Base-by-base conservation (phyloP, 1,284 basidiomycete genomes). In the Cystobasidium sp. region DNA sequence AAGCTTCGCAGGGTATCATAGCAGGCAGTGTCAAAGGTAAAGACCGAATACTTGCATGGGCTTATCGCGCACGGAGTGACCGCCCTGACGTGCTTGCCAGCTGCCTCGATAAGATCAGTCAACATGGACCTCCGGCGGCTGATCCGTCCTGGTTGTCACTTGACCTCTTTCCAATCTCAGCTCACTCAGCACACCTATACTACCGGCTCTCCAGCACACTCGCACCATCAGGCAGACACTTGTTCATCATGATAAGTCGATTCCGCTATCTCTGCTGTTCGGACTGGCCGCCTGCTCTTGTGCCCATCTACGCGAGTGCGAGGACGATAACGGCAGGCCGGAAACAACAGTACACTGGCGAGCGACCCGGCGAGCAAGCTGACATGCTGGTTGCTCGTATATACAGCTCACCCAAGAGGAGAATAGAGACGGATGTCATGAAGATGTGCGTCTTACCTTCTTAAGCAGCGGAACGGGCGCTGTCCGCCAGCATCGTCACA, bases 351-450 rank as follows among this genome's bases (percentile, higher is more conserved):
- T 49, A 53, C 10, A 51, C 6, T 3, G 14, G 39, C 12, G 14
- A 37, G 1, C 43, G 9, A 56, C 3, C 10, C 3, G n/a, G 2
- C 24, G 3, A 24, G 49, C 8, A n/a, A 52, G 39, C 52, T 56
- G 66, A 55, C 52, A 55, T 49, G 51, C 18, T 51, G 18, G n/a
- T 47, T 62, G 20, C 39, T 47, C 43, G 65, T 66, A 53, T 75
- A 53, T 81, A 87, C 86, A 88, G 86, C 80, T 88, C 89, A 55
- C 88, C 89, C 74, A 97, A 94, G 84, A 91, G 96, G 78, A 90
- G 96, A 75, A 96, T 97, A 83, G 96, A 99, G 84, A 98, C 94
- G 67, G 96, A 99, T 86, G 94, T 99, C 74, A 97, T 98, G 94
- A 98, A 97, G 86, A 86, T 99, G 95, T 97, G 82, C 81, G 90